Conservation (phyloP, 345 rosid genomes). For the Brassica carinata region DNA sequence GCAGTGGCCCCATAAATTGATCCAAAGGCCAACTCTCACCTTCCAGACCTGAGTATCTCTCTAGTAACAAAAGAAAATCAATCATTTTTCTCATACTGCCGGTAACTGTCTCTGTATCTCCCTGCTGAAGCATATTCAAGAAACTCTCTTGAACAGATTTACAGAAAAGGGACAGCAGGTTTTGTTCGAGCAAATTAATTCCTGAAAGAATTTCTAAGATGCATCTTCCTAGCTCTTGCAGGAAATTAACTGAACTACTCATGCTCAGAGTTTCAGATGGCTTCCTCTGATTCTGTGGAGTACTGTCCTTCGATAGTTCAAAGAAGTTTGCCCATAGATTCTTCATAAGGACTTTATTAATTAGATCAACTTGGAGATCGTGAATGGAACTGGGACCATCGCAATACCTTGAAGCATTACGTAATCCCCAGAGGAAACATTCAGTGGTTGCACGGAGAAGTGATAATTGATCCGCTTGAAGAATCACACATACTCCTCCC, state of each 20-base stretch:
- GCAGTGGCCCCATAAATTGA: constrained; percentile 69
- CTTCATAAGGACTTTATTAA: constrained; percentile 65
- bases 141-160: constrained; percentile 60
- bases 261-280: constrained; percentile 33
- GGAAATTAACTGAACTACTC: constrained; percentile 43
- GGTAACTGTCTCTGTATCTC: constrained; percentile 40
- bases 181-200: constrained; percentile 47
- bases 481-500: constrained; percentile 68
- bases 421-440: constrained; percentile 85
- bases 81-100: constrained; percentile 52
- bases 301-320: constrained; percentile 38
- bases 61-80: constrained; percentile 62
- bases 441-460: constrained; percentile 73
- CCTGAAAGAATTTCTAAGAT: constrained; percentile 74
- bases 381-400: constrained; percentile 50
- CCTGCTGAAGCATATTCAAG: constrained; percentile 54
- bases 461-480: constrained; percentile 49
- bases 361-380: constrained; percentile 56
- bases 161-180: constrained; percentile 58
- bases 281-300: constrained; percentile 42
- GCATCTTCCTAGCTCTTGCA: constrained; percentile 80
- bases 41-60: constrained; percentile 47
- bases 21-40: constrained; percentile 82
- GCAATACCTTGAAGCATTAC: constrained; percentile 70
- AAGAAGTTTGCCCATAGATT: constrained; percentile 77